These are phyloP conservation scores for Didymella exigua DNA, from an alignment of 2,329 filamentous ascomycete genomes.

Conservation along the genomic window DNA sequence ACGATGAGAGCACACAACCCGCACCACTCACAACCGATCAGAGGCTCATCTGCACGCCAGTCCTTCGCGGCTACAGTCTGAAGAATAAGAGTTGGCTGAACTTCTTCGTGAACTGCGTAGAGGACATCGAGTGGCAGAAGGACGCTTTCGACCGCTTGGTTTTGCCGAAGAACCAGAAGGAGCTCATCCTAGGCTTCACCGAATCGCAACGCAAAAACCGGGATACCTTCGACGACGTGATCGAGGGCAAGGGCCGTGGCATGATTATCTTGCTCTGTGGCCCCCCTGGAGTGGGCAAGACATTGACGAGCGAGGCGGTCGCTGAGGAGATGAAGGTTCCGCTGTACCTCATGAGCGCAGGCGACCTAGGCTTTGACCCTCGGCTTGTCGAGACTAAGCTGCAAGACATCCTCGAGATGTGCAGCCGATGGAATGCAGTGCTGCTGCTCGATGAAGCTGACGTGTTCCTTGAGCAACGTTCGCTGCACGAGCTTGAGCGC, in stretches of 20 bases:
- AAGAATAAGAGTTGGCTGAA: conserved; percentile 89
- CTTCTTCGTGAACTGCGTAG: conserved; percentile 76
- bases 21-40: conserved; percentile 76
- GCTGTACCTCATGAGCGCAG: conserved; percentile 79
- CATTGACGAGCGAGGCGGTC: conserved; percentile 82
- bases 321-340: conserved; percentile 82
- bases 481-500: conserved; percentile 37
- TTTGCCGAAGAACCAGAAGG: conserved; percentile 66
- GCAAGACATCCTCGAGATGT: conserved; percentile 55
- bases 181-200: conserved; percentile 76
- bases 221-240: conserved; percentile 73
- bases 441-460: conserved; percentile 65
- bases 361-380: conserved; percentile 59
- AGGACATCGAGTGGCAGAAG: conserved; percentile 82
- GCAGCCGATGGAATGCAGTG: conserved; percentile 58
- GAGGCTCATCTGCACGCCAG: conserved; percentile 77
- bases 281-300: conserved; percentile 85
- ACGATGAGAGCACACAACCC: conserved; percentile 30
- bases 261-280: conserved; percentile 81
- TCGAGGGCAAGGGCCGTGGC: conserved; percentile 79
- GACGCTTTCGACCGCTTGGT: conserved; percentile 81
- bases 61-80: conserved; percentile 85
- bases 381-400: conserved; percentile 54
- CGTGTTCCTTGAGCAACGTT: conserved; percentile 63
- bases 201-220: conserved; percentile 78